These are phyloP conservation scores for Backusella tuberculispora DNA, from an alignment of 192 early-diverging fungal species.

Conservation along the genomic window DNA sequence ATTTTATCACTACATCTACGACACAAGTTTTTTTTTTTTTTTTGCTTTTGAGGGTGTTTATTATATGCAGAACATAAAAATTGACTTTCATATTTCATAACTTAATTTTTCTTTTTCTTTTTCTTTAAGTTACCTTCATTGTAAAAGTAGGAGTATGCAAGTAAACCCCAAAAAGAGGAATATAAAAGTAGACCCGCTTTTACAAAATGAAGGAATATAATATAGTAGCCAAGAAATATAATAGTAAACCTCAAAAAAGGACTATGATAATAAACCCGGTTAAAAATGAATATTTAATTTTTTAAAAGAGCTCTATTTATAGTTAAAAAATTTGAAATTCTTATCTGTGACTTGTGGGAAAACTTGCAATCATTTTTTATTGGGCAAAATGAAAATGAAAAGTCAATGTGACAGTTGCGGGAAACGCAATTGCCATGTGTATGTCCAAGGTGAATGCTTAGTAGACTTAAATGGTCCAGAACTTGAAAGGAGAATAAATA, in stretches of 20 bases:
- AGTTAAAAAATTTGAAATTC: background rate
- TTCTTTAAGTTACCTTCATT: background rate
- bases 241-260: background rate
- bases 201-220: slow-evolving; percentile 12
- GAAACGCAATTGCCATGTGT: slow-evolving; percentile 8
- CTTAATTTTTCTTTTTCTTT: too few species aligned
- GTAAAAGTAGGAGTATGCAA: too few species aligned
- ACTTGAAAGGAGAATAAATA: too few species aligned
- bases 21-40: too few species aligned
- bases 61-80: slow-evolving; percentile 12
- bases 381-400: background rate
- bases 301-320: too few species aligned
- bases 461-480: too few species aligned
- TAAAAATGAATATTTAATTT: too few species aligned
- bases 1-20: slow-evolving; percentile 9
- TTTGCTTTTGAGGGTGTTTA: slow-evolving; percentile 11
- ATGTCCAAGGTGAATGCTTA: background rate
- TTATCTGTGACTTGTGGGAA: slow-evolving; percentile 1
- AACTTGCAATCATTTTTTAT: background rate
- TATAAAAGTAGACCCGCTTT: slow-evolving; percentile 3
- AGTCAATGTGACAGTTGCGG: background rate
- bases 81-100: background rate
- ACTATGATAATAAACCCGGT: background rate
- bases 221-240: background rate
- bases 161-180: slow-evolving; percentile 7